phyloP scores from a whole-genome alignment of 495 filamentous ascomycete genomes.

The Penicillium simplicissimum region DNA sequence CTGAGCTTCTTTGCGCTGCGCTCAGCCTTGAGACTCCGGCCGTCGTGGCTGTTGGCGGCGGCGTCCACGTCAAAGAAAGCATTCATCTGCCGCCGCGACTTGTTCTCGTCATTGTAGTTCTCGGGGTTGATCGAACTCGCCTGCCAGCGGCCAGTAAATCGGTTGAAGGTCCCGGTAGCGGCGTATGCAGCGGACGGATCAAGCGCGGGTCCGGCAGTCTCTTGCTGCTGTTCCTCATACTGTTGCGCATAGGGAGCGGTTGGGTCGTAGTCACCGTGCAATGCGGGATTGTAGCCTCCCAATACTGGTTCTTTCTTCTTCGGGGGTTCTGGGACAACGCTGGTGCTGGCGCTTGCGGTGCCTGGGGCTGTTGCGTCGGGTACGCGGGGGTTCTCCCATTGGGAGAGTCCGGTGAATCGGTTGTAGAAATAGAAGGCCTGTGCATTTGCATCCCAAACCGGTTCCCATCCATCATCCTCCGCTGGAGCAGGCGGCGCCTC shows the following conservation, averaged over 20 bases:
- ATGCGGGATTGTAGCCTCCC: slow-evolving; percentile 89
- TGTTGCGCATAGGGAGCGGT: slow-evolving; percentile 84
- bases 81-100: slow-evolving; percentile 84
- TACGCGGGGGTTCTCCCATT: slow-evolving; percentile 90
- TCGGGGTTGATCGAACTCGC: slow-evolving; percentile 61
- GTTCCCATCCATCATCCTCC: slow-evolving; percentile 86
- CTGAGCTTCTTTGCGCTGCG: slow-evolving; percentile 79
- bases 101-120: slow-evolving; percentile 84
- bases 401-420: slow-evolving; percentile 69
- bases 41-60: slow-evolving; percentile 90
- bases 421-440: slow-evolving; percentile 90
- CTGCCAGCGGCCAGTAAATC: slow-evolving; percentile 89
- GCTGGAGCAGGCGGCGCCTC: slow-evolving; percentile 45
- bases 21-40: slow-evolving; percentile 88
- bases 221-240: slow-evolving; percentile 36
- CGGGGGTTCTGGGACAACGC: slow-evolving; percentile 3
- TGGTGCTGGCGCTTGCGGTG: slow-evolving; percentile 22
- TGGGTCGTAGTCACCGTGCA: slow-evolving; percentile 95
- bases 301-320: slow-evolving; percentile 34
- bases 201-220: slow-evolving; percentile 23
- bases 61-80: slow-evolving; percentile 98
- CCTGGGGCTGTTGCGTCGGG: slow-evolving; percentile 42
- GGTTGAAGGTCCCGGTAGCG: slow-evolving; percentile 79
- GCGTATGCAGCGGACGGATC: slow-evolving; percentile 55
- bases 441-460: slow-evolving; percentile 72